These are phyloP conservation scores for Penicillium sp. DNA, from an alignment of 2,329 filamentous ascomycete species.

Conservation along the genomic window DNA sequence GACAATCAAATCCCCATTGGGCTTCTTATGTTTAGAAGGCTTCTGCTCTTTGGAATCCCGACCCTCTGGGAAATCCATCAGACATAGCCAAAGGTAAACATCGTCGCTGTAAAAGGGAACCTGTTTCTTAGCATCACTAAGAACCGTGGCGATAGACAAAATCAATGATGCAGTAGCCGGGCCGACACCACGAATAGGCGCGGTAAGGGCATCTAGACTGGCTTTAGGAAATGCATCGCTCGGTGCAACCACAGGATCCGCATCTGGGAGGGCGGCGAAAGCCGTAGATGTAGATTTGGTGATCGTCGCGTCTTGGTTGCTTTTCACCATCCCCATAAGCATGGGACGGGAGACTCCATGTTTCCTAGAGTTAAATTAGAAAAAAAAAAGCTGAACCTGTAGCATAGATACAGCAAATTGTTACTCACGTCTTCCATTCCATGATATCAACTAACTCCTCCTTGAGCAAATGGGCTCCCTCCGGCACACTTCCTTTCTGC, in stretches of 20 bases:
- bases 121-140: slow-evolving; percentile 9
- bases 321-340: slow-evolving; percentile 42
- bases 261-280: slow-evolving; percentile 22
- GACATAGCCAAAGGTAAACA: slow-evolving; percentile 42
- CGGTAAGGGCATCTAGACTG: slow-evolving; percentile 36
- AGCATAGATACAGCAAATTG: background rate
- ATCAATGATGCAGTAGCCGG: slow-evolving; percentile 46
- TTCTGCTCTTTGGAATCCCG: background rate
- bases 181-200: slow-evolving; percentile 42
- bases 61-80: slow-evolving; percentile 22
- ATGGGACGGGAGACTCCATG: slow-evolving; percentile 42
- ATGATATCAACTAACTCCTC: slow-evolving; percentile 41
- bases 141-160: slow-evolving; percentile 34
- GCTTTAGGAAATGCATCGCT: slow-evolving; percentile 31
- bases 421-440: slow-evolving; percentile 48
- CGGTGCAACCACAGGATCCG: slow-evolving; percentile 3
- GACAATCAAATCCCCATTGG: slow-evolving; percentile 35
- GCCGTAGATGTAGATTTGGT: slow-evolving; percentile 31
- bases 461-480: slow-evolving; percentile 30
- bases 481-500: slow-evolving; percentile 10
- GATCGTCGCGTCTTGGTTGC: slow-evolving; percentile 32
- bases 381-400: background rate
- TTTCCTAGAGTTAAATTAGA: background rate
- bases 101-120: slow-evolving; percentile 48
- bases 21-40: slow-evolving; percentile 16